Evolutionary conservation across 257 asterid genomes (phyloP).

Genomic region (Capsicum rhomboideum): DNA sequence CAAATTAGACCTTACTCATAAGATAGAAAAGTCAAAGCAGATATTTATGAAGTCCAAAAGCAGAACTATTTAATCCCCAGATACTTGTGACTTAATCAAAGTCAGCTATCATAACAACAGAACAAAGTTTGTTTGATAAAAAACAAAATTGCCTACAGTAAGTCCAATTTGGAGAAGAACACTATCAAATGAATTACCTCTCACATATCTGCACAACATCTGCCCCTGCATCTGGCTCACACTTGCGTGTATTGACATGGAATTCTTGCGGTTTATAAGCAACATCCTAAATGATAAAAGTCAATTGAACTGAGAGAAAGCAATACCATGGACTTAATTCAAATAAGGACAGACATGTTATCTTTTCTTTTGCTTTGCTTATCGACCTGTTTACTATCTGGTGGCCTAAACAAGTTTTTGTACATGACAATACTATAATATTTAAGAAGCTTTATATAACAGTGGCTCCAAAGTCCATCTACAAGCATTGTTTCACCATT

Average conservation of each 20-base stretch:
- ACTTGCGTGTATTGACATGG: conserved; percentile 79
- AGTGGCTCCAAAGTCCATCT: not conserved
- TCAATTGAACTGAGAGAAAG: not conserved
- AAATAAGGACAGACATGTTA: not conserved
- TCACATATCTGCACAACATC: conserved; percentile 70
- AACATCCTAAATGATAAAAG: conserved; percentile 51
- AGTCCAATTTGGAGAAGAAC: conserved; percentile 1
- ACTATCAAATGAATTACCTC: conserved; percentile 43
- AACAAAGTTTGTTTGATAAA: not conserved
- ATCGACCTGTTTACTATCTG: not conserved
- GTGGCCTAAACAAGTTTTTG: not conserved
- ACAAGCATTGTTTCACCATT: not conserved
- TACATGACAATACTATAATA: not conserved
- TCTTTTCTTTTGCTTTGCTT: not conserved
- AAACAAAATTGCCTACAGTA: not conserved
- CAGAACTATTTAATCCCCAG: not conserved
- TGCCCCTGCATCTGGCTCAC: conserved; percentile 74
- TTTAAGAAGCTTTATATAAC: not conserved
- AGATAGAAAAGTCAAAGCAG: not conserved
- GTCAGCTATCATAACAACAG: not conserved
- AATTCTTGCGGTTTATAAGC: conserved; percentile 90
- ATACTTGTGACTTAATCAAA: not conserved
- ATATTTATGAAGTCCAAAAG: not conserved
- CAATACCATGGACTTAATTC: not conserved
- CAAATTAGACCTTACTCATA: not conserved